A percentile compares a stretch with the other conserved stretches of the same genome.
These are phyloP conservation scores for Amanita subjunquillea DNA, from an alignment of 768 basidiomycete species.

Conservation along the genomic window DNA sequence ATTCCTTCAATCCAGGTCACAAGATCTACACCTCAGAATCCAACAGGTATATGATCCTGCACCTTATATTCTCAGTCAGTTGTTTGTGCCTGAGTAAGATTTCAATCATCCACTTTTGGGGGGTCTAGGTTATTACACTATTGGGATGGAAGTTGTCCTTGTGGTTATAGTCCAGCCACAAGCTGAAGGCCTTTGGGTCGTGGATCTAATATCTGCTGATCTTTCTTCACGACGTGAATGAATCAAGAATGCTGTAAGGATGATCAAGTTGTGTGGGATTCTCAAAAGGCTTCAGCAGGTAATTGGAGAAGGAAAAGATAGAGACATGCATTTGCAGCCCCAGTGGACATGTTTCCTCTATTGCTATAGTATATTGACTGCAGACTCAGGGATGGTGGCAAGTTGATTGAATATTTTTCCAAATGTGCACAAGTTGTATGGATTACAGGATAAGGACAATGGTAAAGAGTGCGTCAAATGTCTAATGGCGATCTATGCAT, in stretches of 20 bases:
- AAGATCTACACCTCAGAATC: no score
- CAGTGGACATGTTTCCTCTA: not conserved
- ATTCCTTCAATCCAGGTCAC: no score
- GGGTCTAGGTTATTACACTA: not conserved
- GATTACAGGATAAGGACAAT: not conserved
- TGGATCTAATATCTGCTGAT: not conserved
- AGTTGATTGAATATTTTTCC: conserved; percentile 1
- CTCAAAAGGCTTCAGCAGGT: not conserved
- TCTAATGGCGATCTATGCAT: not conserved
- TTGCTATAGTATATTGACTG: not conserved
- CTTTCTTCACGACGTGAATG: conserved; percentile 1
- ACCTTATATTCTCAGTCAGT: conserved; percentile 1
- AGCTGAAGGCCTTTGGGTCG: not conserved
- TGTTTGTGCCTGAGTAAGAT: not conserved
- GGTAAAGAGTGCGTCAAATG: conserved; percentile 1
- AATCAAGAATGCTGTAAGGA: conserved; percentile 1
- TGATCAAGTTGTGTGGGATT: conserved; percentile 3
- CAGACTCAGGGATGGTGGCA: not conserved
- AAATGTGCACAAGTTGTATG: not conserved
- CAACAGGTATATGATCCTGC: not conserved
- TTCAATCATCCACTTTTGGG: not conserved
- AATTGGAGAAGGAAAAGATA: not conserved
- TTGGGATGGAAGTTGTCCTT: not conserved
- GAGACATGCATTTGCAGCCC: not conserved
- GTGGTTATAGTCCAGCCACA: not conserved